phyloP scores from a whole-genome alignment of 2,329 filamentous ascomycete genomes.

The Trichoderma sp. region DNA sequence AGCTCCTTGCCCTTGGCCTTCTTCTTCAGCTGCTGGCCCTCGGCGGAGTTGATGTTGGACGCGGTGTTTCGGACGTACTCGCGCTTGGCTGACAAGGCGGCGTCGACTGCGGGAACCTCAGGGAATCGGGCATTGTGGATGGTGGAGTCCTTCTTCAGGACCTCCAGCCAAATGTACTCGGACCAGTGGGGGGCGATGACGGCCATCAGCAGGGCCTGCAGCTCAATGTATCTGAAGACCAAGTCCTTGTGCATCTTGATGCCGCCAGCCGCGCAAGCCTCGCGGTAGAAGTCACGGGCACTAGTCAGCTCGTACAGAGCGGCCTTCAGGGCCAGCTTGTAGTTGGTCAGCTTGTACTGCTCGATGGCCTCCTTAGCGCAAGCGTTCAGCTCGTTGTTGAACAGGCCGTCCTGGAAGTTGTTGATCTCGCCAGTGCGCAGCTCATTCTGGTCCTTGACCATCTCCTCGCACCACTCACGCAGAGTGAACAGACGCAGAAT shows the following conservation, averaged over 20 bases:
- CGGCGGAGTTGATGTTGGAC: slow-evolving; percentile 75
- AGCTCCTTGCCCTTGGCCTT: slow-evolving; percentile 88
- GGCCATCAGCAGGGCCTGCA: slow-evolving; percentile 78
- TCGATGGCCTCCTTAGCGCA: slow-evolving; percentile 74
- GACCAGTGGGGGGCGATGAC: slow-evolving; percentile 91
- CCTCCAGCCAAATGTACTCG: slow-evolving; percentile 91
- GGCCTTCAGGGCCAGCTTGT: slow-evolving; percentile 76
- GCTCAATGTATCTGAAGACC: slow-evolving; percentile 75
- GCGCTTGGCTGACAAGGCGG: slow-evolving; percentile 70
- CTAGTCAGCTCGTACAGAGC: slow-evolving; percentile 88
- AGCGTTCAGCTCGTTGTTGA: slow-evolving; percentile 88
- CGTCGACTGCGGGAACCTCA: slow-evolving; percentile 61
- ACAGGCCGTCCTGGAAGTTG: slow-evolving; percentile 81
- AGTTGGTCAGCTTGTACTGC: slow-evolving; percentile 77
- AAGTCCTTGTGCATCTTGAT: slow-evolving; percentile 85
- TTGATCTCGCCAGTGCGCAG: slow-evolving; percentile 75
- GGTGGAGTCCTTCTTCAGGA: slow-evolving; percentile 72
- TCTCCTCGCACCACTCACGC: slow-evolving; percentile 90
- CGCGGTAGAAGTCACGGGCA: slow-evolving; percentile 87
- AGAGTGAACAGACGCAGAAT: slow-evolving; percentile 80
- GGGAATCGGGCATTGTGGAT: slow-evolving; percentile 68
- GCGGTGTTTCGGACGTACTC: slow-evolving; percentile 77
- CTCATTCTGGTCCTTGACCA: slow-evolving; percentile 62
- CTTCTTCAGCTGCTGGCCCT: slow-evolving; percentile 80
- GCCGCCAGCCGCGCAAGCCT: slow-evolving; percentile 71